Conservation (phyloP, 75 land plant species). For the Picea sitchensis region DNA sequence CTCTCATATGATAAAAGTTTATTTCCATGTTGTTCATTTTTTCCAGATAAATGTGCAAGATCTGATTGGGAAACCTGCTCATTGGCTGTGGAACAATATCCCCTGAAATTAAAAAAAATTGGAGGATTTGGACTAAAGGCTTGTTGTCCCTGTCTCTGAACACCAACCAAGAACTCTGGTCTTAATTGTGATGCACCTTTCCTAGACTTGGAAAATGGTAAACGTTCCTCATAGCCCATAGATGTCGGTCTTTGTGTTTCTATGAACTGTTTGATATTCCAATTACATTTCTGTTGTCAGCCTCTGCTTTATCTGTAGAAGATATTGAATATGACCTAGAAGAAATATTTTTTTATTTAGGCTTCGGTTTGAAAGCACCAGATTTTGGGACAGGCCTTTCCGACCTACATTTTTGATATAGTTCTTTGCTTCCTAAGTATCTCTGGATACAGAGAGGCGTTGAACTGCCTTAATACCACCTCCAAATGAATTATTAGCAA, state of each 20-base stretch:
- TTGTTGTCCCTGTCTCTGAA: background rate
- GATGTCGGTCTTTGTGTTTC: background rate
- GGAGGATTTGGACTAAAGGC: background rate
- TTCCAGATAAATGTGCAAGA: background rate
- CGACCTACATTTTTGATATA: background rate
- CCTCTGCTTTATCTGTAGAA: background rate
- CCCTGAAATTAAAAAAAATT: background rate
- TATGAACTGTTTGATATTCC: background rate
- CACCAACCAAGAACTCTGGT: background rate
- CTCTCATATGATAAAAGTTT: background rate
- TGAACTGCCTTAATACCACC: background rate
- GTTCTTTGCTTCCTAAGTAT: background rate
- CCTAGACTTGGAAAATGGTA: background rate
- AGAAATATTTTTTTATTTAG: background rate
- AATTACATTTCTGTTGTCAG: background rate
- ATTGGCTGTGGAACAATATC: slow-evolving; percentile 2
- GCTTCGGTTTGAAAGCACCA: background rate
- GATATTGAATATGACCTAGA: background rate
- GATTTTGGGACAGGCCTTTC: background rate
- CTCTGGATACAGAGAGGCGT: background rate
- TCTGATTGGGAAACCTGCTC: background rate
- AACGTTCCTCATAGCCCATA: background rate
- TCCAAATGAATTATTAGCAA: background rate
- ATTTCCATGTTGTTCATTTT: background rate
- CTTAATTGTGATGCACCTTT: background rate